Evolutionary conservation across 331 rosid genomes (phyloP).

Genomic region (Malus hybrid): DNA sequence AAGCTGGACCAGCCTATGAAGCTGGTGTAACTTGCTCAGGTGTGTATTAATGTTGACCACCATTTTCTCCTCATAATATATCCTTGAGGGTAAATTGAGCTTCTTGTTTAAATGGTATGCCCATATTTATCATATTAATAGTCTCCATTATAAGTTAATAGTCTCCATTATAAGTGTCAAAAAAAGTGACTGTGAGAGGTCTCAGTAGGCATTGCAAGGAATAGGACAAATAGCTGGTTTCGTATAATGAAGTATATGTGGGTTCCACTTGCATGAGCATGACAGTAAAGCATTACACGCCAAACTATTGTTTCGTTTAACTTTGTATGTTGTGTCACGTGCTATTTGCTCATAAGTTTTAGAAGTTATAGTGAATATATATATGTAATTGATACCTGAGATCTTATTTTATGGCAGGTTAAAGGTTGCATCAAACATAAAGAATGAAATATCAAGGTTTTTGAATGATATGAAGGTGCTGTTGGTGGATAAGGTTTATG

Average conservation of each 20-base stretch:
- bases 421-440: slow-evolving; percentile 5
- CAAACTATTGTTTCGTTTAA: neutral
- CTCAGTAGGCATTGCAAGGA: neutral
- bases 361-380: neutral
- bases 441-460: slow-evolving; percentile 34
- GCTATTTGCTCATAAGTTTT: neutral
- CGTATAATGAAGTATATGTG: neutral
- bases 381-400: neutral
- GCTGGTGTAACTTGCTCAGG: too few relatives aligned
- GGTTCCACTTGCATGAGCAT: neutral
- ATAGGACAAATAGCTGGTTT: neutral
- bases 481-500: slow-evolving; percentile 56
- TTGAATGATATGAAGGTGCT: slow-evolving; percentile 58
- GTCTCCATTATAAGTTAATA: too few relatives aligned
- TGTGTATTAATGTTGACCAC: too few relatives aligned
- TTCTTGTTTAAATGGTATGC: too few relatives aligned
- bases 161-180: too few relatives aligned
- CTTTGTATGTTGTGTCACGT: neutral
- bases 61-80: too few relatives aligned
- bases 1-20: too few relatives aligned
- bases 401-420: slow-evolving; percentile 39
- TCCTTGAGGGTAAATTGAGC: too few relatives aligned
- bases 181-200: neutral
- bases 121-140: too few relatives aligned
- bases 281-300: neutral